Percentiles rank a stretch among this genome's conserved stretches.
Conservation (phyloP, 2,329 filamentous ascomycete genomes). For the Dendrostoma leiphaemia region DNA sequence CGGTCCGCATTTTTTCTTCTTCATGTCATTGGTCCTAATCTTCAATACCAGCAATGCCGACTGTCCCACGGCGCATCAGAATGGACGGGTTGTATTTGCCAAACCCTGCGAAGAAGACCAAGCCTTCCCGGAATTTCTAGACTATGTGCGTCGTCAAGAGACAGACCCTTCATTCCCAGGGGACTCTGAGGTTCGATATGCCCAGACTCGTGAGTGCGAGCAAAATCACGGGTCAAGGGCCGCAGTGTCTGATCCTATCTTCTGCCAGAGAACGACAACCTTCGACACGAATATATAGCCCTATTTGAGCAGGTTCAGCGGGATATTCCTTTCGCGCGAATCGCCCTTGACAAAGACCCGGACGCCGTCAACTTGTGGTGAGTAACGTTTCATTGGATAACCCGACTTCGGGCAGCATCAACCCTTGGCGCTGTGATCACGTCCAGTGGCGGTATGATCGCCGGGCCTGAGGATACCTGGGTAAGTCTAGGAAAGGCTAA, state of each 20-base stretch:
- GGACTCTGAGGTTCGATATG: conserved; percentile 60
- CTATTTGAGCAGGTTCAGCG: conserved; percentile 63
- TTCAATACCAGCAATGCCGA: conserved; percentile 41
- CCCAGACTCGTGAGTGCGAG: conserved; percentile 64
- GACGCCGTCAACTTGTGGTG: conserved; percentile 77
- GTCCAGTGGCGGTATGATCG: neutral
- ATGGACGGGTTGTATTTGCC: conserved; percentile 53
- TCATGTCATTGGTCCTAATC: neutral
- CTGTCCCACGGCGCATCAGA: conserved; percentile 44
- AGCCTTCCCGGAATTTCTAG: conserved; percentile 60
- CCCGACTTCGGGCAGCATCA: neutral
- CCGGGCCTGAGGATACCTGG: no score
- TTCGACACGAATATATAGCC: conserved; percentile 67
- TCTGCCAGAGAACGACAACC: conserved; percentile 73
- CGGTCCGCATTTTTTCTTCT: neutral
- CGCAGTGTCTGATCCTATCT: neutral
- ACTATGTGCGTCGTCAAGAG: conserved; percentile 60
- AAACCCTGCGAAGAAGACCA: conserved; percentile 70
- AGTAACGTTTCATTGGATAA: neutral
- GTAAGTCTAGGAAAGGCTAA: no score
- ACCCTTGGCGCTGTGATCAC: no score
- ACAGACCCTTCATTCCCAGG: conserved; percentile 29
- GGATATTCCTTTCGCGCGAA: conserved; percentile 69
- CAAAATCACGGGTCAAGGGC: neutral
- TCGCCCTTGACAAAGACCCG: conserved; percentile 63